phyloP scores from a whole-genome alignment of 1,139 yeast genomes.

The Pneumocystis jirovecii region DNA sequence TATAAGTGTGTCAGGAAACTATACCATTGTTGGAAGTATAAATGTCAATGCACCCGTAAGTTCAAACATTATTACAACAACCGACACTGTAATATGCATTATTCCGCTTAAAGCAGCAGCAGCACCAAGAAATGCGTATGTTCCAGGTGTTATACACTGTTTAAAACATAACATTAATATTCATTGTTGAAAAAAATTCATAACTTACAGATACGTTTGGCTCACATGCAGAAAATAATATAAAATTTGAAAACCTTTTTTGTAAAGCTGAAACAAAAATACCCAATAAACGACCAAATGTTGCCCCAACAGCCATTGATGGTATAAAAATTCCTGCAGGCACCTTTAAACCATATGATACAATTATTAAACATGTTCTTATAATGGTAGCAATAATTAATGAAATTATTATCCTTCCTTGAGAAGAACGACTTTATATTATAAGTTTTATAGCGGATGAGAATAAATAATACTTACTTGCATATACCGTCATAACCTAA shows the following conservation, averaged over 20 bases:
- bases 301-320: conserved; percentile 91
- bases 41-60: conserved; percentile 87
- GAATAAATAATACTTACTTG: conserved; percentile 11
- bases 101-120: conserved; percentile 91
- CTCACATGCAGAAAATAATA: conserved; percentile 34
- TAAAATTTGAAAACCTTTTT: conserved; percentile 29
- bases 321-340: conserved; percentile 97
- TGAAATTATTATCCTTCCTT: conserved; percentile 29
- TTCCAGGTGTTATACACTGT: conserved; percentile 72
- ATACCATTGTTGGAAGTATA: conserved; percentile 75
- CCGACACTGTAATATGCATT: conserved; percentile 80
- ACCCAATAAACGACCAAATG: conserved; percentile 80
- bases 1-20: too few relatives aligned
- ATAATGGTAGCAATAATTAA: conserved; percentile 57
- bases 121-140: conserved; percentile 94
- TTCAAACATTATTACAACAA: conserved; percentile 91
- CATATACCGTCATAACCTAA: conserved; percentile 22
- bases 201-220: conserved; percentile 23
- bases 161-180: background rate
- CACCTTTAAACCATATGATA: conserved; percentile 81
- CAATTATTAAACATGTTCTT: conserved; percentile 54
- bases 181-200: background rate
- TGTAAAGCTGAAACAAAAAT: conserved; percentile 47
- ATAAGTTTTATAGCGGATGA: background rate
- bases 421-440: background rate